phyloP scores from a whole-genome alignment of 2,329 filamentous ascomycete species.

The Capronia epimyces region DNA sequence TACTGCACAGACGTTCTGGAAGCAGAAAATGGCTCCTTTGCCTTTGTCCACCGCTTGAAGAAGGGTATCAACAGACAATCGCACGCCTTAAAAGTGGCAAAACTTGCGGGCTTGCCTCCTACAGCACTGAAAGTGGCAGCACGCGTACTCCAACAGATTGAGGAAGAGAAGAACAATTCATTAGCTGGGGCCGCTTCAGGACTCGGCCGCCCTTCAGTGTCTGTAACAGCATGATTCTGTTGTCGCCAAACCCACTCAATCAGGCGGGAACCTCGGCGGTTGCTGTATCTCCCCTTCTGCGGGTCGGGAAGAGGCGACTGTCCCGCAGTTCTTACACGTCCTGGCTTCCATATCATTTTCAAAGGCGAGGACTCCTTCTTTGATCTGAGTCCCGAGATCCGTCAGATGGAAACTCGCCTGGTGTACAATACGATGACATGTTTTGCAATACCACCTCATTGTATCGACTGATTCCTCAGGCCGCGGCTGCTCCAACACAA shows the following conservation, averaged over 20 bases:
- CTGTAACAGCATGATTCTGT: conserved; percentile 2
- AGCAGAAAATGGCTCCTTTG: conserved; percentile 62
- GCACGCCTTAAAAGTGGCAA: conserved; percentile 92
- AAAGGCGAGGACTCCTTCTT: conserved; percentile 80
- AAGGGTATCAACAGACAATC: conserved; percentile 78
- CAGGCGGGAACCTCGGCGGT: conserved; percentile 36
- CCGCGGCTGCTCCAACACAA: conserved; percentile 83
- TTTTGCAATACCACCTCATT: conserved; percentile 84
- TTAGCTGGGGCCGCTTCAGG: background rate
- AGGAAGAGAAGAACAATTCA: conserved; percentile 7
- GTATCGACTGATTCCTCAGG: conserved; percentile 65
- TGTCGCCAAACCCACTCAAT: conserved; percentile 7
- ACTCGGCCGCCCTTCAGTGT: conserved; percentile 2
- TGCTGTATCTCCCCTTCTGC: conserved; percentile 41
- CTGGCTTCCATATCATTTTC: conserved; percentile 63
- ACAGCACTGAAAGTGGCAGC: conserved; percentile 63
- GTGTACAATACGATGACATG: conserved; percentile 68
- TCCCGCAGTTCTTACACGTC: conserved; percentile 71
- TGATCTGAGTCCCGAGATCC: conserved; percentile 90
- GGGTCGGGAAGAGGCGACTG: conserved; percentile 56
- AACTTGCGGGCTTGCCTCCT: conserved; percentile 73
- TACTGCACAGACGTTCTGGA: conserved; percentile 91
- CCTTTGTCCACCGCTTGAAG: conserved; percentile 77
- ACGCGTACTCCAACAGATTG: conserved; percentile 15
- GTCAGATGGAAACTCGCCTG: conserved; percentile 84